Evolutionary conservation across 1,284 basidiomycete species (phyloP).

Genomic region (Cryptococcus sp.): DNA sequence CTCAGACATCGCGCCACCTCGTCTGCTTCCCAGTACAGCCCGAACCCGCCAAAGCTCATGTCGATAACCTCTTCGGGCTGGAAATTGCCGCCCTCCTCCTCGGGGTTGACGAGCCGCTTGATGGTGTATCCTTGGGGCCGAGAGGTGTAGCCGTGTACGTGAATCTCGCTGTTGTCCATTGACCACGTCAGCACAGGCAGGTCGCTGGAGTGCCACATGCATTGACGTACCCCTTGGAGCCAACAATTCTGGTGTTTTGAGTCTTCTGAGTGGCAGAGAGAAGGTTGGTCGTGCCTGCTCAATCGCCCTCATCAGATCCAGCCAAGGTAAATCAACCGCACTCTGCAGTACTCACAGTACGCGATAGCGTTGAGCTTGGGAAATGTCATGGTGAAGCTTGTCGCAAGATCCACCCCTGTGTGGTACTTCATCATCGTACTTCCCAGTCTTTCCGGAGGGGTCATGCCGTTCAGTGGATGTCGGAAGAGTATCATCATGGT

Average conservation of each 20-base stretch:
- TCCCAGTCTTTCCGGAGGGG: slow-evolving; percentile 31
- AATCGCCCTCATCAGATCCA: background rate
- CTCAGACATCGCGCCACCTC: slow-evolving; percentile 46
- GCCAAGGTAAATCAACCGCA: background rate
- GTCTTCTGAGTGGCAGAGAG: slow-evolving; percentile 16
- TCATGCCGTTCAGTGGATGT: slow-evolving; percentile 36
- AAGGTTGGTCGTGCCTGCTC: slow-evolving; percentile 22
- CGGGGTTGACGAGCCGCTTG: slow-evolving; percentile 9
- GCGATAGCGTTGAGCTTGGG: slow-evolving; percentile 42
- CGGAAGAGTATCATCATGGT: slow-evolving; percentile 38
- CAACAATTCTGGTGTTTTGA: slow-evolving; percentile 29
- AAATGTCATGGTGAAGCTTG: slow-evolving; percentile 41
- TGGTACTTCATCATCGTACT: slow-evolving; percentile 39
- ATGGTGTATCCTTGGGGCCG: slow-evolving; percentile 23
- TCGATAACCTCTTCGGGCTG: slow-evolving; percentile 28
- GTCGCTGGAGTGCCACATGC: no score
- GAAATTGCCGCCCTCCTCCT: slow-evolving; percentile 11
- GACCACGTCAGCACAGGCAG: background rate
- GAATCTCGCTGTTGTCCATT: slow-evolving; percentile 22
- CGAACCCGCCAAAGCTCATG: slow-evolving; percentile 32
- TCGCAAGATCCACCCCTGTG: slow-evolving; percentile 46
- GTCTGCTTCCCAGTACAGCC: slow-evolving; percentile 50
- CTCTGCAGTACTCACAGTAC: slow-evolving; percentile 20
- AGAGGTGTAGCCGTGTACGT: slow-evolving; percentile 26
- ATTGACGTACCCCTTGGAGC: slow-evolving; percentile 33